phyloP scores from a whole-genome alignment of 768 basidiomycete species.

The Hypholoma sublateritium region DNA sequence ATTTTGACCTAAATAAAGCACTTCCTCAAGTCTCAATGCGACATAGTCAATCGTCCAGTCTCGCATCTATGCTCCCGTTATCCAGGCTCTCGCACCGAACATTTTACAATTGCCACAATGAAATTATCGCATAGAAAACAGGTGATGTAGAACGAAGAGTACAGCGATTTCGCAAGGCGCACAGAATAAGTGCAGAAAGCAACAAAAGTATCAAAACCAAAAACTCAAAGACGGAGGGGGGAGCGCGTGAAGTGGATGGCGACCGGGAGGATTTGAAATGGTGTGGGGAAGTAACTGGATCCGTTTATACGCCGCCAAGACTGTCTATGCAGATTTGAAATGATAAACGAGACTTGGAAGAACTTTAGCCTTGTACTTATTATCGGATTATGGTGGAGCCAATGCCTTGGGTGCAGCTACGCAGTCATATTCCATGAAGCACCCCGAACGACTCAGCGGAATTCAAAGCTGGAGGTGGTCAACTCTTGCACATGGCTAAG shows the following conservation, averaged over 20 bases:
- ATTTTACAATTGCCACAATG: background rate
- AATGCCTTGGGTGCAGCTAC: background rate
- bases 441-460: conserved; percentile 48
- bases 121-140: conserved; percentile 11
- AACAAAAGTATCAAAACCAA: conserved; percentile 12
- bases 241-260: background rate
- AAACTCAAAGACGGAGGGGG: background rate
- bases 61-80: too few relatives aligned
- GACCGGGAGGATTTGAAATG: background rate
- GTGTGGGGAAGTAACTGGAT: conserved; percentile 2
- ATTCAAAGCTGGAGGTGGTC: conserved; percentile 80
- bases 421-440: background rate
- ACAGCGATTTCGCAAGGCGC: conserved; percentile 10
- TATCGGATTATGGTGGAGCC: too few relatives aligned
- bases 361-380: background rate
- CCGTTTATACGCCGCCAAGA: background rate
- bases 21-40: too few relatives aligned
- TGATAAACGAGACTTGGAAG: too few relatives aligned
- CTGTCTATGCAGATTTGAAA: background rate
- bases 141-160: background rate
- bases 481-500: conserved; percentile 76
- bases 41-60: too few relatives aligned
- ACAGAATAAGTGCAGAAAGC: conserved; percentile 6
- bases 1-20: too few relatives aligned
- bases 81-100: too few relatives aligned